These are phyloP conservation scores for Leccinum sublutescens DNA, from an alignment of 768 basidiomycete genomes.

Conservation along the genomic window DNA sequence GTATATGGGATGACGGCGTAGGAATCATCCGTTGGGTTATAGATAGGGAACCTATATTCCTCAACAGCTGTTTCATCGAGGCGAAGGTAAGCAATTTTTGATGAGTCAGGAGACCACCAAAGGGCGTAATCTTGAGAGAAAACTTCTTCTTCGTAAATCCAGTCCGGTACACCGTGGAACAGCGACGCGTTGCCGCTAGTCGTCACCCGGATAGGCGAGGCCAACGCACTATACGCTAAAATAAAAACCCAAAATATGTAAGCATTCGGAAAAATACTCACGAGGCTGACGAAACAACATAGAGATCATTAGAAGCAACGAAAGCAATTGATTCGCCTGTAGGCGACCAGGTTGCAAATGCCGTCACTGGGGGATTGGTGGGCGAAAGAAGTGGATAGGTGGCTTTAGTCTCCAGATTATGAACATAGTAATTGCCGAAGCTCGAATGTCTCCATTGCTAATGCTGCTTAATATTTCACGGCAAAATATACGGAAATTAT, in stretches of 20 bases:
- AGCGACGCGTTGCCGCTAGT: slow-evolving; percentile 75
- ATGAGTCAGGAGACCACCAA: slow-evolving; percentile 82
- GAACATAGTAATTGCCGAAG: slow-evolving; percentile 92
- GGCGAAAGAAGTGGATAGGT: slow-evolving; percentile 75
- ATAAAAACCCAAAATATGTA: slow-evolving; percentile 7
- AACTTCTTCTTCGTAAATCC: slow-evolving; percentile 97
- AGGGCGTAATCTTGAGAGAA: slow-evolving; percentile 69
- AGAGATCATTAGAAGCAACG: slow-evolving; percentile 87
- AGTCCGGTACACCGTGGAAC: slow-evolving; percentile 95
- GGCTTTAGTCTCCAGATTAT: slow-evolving; percentile 63
- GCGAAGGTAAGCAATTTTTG: slow-evolving; percentile 72
- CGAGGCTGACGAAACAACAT: slow-evolving; percentile 68
- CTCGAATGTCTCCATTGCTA: slow-evolving; percentile 95
- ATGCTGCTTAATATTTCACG: slow-evolving; percentile 4
- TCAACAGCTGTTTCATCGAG: slow-evolving; percentile 89
- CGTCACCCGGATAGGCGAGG: slow-evolving; percentile 71
- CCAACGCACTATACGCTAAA: slow-evolving; percentile 30
- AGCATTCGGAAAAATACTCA: slow-evolving; percentile 34
- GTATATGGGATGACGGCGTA: slow-evolving; percentile 79
- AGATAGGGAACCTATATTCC: slow-evolving; percentile 85
- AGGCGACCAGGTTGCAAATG: slow-evolving; percentile 88
- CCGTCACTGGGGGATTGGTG: slow-evolving; percentile 63
- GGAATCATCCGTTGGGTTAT: slow-evolving; percentile 78
- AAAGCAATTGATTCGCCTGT: slow-evolving; percentile 80
- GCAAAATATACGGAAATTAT: neutral